Percentiles rank a stretch among this genome's conserved stretches.
These are phyloP conservation scores for Henckelia pumila DNA, from an alignment of 257 asterid species.

Conservation along the genomic window DNA sequence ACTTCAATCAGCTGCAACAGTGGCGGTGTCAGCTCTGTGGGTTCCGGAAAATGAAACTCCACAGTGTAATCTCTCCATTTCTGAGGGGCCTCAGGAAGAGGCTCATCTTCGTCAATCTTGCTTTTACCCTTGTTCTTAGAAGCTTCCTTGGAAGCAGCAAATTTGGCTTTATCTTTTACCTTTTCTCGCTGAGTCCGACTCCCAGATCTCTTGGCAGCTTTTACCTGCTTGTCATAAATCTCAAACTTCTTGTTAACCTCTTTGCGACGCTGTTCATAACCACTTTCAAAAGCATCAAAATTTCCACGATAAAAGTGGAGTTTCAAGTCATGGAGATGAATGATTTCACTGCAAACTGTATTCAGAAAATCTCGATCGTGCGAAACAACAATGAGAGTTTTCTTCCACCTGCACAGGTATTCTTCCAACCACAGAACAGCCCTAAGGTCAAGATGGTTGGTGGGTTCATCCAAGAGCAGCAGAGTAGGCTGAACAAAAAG, in stretches of 20 bases:
- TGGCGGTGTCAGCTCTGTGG: constrained; percentile 70
- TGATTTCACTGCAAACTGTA: constrained; percentile 56
- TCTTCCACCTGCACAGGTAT: constrained; percentile 71
- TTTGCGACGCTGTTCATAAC: constrained; percentile 62
- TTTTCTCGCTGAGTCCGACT: constrained; percentile 59
- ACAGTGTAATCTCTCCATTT: constrained; percentile 72
- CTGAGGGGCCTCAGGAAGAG: constrained; percentile 49
- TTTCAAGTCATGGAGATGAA: constrained; percentile 62
- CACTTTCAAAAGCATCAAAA: constrained; percentile 56
- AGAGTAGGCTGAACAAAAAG: constrained; percentile 76
- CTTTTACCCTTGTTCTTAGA: constrained; percentile 50
- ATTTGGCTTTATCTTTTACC: constrained; percentile 61
- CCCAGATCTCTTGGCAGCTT: constrained; percentile 62
- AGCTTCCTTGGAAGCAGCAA: constrained; percentile 53
- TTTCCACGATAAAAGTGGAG: constrained; percentile 63
- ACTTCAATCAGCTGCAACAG: constrained; percentile 63
- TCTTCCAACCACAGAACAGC: constrained; percentile 77
- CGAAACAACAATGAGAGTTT: constrained; percentile 67
- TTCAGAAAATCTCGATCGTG: constrained; percentile 68
- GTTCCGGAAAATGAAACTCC: constrained; percentile 75
- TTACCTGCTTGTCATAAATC: constrained; percentile 50
- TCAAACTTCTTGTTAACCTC: constrained; percentile 62
- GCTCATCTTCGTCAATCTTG: constrained; percentile 57
- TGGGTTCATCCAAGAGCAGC: constrained; percentile 64
- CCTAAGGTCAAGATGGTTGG: constrained; percentile 73